phyloP scores from a whole-genome alignment of 1,139 yeast species.

The Torulaspora pretoriensis region DNA sequence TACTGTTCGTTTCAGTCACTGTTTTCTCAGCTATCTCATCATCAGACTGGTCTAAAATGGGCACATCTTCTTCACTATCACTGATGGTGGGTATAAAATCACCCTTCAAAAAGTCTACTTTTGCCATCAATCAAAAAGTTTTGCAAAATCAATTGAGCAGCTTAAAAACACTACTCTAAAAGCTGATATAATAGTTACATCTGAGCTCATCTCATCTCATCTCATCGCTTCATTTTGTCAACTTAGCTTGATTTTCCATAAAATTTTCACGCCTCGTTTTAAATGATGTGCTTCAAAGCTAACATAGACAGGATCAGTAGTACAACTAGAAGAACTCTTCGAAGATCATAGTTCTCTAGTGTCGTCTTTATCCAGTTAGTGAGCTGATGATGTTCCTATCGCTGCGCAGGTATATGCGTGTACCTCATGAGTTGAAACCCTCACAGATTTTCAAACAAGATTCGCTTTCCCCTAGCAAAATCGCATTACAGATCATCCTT shows the following conservation, averaged over 20 bases:
- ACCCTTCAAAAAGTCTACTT: conserved; percentile 17
- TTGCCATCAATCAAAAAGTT: conserved; percentile 1
- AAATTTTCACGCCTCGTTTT: conserved; percentile 10
- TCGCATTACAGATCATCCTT: conserved; percentile 53
- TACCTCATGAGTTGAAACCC: conserved; percentile 32
- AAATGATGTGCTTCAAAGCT: not conserved
- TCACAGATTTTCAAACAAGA: conserved; percentile 38
- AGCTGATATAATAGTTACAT: not conserved
- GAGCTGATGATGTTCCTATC: conserved; percentile 18
- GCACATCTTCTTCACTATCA: conserved; percentile 59
- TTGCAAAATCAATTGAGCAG: not conserved
- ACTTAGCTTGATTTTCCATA: conserved; percentile 2
- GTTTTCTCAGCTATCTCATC: conserved; percentile 36
- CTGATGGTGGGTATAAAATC: conserved; percentile 71
- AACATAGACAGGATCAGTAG: not conserved
- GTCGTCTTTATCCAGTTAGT: not conserved
- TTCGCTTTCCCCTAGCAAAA: conserved; percentile 42
- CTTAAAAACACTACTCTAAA: not conserved
- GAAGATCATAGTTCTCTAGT: not conserved
- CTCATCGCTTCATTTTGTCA: conserved; percentile 12
- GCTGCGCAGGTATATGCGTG: conserved; percentile 31
- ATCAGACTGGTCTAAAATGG: conserved; percentile 53
- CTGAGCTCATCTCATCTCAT: conserved; percentile 27
- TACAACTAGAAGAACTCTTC: not conserved
- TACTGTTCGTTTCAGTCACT: conserved; percentile 14